A percentile compares a stretch with the other conserved stretches of the same genome.
Conservation (phyloP, 306 rosid genomes). For the Potentilla sterilis region DNA sequence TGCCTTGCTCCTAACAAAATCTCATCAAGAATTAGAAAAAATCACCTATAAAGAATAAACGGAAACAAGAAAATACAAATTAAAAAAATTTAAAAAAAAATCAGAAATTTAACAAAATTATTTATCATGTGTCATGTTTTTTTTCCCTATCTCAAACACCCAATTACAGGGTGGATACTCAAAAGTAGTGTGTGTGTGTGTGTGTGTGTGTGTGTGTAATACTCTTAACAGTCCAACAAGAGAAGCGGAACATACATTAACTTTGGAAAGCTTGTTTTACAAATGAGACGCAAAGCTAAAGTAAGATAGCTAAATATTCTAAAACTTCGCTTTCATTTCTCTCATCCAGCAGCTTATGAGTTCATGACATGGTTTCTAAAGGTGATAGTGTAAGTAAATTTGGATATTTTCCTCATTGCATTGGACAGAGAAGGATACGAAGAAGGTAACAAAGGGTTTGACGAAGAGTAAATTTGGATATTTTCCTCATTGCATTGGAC, state of each 20-base stretch:
- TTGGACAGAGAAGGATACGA: background rate
- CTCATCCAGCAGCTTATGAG: background rate
- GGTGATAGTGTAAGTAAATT: background rate
- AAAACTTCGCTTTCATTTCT: background rate
- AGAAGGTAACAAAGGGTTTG: slow-evolving; percentile 14
- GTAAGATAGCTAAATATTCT: background rate
- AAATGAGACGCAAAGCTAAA: background rate
- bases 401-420: background rate
- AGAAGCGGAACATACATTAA: background rate
- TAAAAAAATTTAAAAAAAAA: too few species aligned
- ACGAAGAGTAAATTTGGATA: background rate
- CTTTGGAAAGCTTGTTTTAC: background rate
- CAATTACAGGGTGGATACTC: background rate
- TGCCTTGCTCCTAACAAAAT: background rate
- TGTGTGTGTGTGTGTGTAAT: too few species aligned
- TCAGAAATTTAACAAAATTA: background rate
- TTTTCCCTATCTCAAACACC: background rate
- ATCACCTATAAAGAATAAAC: background rate
- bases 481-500: background rate
- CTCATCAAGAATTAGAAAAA: background rate
- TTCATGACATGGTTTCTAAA: background rate
- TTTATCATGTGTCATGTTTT: background rate
- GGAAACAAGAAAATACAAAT: too few species aligned
- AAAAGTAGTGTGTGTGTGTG: background rate
- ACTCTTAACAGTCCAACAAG: background rate